Evolutionary conservation across 1,284 basidiomycete species (phyloP), one percentile per base, ranked within the genome.

Genomic region (Inonotus hispidus): DNA sequence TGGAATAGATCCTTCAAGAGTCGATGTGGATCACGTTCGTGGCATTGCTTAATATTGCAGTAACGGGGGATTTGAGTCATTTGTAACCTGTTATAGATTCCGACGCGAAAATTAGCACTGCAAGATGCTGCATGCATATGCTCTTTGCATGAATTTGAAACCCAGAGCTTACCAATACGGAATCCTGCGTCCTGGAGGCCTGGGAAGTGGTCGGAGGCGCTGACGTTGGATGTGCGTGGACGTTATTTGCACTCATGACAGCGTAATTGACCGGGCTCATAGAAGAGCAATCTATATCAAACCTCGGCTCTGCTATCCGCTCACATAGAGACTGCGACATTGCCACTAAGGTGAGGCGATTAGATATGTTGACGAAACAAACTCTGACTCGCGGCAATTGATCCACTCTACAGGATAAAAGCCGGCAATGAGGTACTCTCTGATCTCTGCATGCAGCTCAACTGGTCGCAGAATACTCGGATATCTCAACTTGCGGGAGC

Each of bases 261-360:
- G 61, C 58, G 57, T 56, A 16, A 57, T 63, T 64, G 49, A 64
- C 58, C 32, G 13, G 29, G n/a, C 7, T 13, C 38, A 32, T 66
- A 87, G 82, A 67, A 64, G 37, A 67, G 71, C 13, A 76, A 73
- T 54, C 60, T 71, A 1, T 88, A 85, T 70, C 79, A 84, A 54
- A 74, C 77, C 11, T 87, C 88, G 2, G 86, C 87, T 7, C 68
- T 90, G 39, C 69, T 90, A 6, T 84, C 89, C 0, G 73, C 85
- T n/a, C 81, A 87, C 65, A 73, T 90, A 14, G 87, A 91, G 63
- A 83, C 75, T 35, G 75, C 73, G 13, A 90, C 88, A 2, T 74
- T 89, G 37, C 83, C 87, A 1, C 68, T 87, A 38, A 80, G 88
- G 87, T 87, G 64, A 47, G 74, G 60, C 45, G 23, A 19, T 32